Evolutionary conservation across 768 basidiomycete species (phyloP), one percentile per base, ranked within the genome.

Genomic region (Macrolepiota fuliginosa): DNA sequence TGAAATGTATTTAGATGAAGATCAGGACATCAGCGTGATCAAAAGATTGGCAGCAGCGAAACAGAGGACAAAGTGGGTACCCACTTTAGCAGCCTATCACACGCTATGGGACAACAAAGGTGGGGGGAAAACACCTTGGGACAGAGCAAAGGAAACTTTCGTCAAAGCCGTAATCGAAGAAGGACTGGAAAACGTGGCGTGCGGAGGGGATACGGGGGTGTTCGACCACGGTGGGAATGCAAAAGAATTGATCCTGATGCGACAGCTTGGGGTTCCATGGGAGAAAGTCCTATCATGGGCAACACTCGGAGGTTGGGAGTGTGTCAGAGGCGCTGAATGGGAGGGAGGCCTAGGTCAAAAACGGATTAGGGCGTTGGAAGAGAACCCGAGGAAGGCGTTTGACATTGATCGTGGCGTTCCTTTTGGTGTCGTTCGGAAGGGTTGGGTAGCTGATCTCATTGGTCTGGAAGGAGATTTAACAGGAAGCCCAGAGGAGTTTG

Each of bases 151-250:
- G 39, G 63, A 62, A 9, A 76, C 77, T 3, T 88, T 90, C 73
- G 65, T 71, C 56, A 70, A 71, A 4, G 84, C 80, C 22, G 63
- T 57, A 45, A 65, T 54, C 5, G 71, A 71, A 46, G 66, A 70
- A 2, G 78, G 76, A 0, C 72, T 80, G 64, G 77, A 81, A 10
- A 76, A 78, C 56, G 77, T 89, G 55, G 84, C 84, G 6, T 83
- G 83, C 67, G 86, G 87, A 6, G 85, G 87, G 1, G 85, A 89
- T 70, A 89, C 87, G 1, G 87, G 86, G 9, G 79, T 81, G 1
- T 89, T 88, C 69, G 65, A 80, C 17, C 87, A 87, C 66, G 87
- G 86, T 0, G 73, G 78, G 63, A 89, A 89, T 66, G 78, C 82
- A 27, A 70, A 82, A 45, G 87, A 89, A 76, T 74, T 89, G 77